phyloP scores from a whole-genome alignment of 2,329 filamentous ascomycete species.

The Ascochyta lentis region DNA sequence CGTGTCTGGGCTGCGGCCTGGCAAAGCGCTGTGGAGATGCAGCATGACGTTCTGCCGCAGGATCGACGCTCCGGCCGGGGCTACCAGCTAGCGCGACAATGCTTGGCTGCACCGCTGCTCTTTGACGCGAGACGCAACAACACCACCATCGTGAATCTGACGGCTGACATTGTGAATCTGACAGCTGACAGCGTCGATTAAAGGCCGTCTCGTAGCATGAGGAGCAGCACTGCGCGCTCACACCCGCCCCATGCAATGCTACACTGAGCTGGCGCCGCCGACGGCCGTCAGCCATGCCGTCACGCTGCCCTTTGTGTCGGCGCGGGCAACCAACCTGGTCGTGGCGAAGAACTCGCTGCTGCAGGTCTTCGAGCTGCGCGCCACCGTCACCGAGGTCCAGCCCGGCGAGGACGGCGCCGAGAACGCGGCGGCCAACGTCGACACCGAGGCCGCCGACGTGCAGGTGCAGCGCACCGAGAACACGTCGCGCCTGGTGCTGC shows the following conservation, averaged over 20 bases:
- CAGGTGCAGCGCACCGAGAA: conserved; percentile 66
- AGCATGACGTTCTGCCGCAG: conserved; percentile 11
- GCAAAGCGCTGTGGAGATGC: neutral
- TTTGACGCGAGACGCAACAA: neutral
- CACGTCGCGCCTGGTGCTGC: conserved; percentile 79
- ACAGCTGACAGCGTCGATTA: neutral
- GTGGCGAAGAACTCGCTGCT: conserved; percentile 92
- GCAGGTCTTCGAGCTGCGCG: conserved; percentile 83
- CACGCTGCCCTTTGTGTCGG: conserved; percentile 75
- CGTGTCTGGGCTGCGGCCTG: neutral
- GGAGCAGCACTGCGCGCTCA: neutral
- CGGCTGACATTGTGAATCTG: too few species aligned
- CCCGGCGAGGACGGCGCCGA: conserved; percentile 48
- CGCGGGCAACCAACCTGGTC: conserved; percentile 81
- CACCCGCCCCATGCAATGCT: conserved; percentile 80
- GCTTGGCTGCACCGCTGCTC: neutral
- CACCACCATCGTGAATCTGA: too few species aligned
- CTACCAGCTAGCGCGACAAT: neutral
- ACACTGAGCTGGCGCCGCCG: conserved; percentile 92
- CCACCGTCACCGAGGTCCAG: conserved; percentile 67
- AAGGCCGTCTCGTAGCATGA: neutral
- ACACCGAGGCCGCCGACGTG: conserved; percentile 58
- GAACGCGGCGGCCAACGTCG: conserved; percentile 47
- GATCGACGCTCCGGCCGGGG: conserved; percentile 1
- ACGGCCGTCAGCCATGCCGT: conserved; percentile 93